phyloP scores from a whole-genome alignment of 176 grass and related monocot genomes.

The Oryza brachyantha region DNA sequence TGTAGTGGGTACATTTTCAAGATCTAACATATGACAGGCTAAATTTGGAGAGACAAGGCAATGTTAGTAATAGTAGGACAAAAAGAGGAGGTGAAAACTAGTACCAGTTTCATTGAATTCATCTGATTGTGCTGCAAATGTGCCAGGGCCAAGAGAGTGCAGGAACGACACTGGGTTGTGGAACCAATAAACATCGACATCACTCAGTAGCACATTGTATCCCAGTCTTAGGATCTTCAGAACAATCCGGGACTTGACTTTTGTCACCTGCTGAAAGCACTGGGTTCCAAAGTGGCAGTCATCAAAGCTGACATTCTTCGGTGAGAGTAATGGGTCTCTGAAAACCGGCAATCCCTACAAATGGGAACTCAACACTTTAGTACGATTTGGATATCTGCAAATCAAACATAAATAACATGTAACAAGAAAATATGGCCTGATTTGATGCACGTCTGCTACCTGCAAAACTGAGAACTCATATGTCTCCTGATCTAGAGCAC shows the following conservation, averaged over 20 bases:
- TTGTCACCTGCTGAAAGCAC: constrained; percentile 89
- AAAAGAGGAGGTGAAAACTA: too few species aligned
- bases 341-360: constrained; percentile 87
- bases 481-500: constrained; percentile 75
- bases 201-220: constrained; percentile 85
- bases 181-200: constrained; percentile 95
- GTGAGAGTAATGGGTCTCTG: constrained; percentile 51
- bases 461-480: constrained; percentile 76
- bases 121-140: constrained; percentile 79
- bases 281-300: constrained; percentile 84
- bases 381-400: neutral
- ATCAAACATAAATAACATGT: neutral
- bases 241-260: constrained; percentile 88
- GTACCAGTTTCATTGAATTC: constrained; percentile 84
- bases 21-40: neutral
- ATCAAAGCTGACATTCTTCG: constrained; percentile 70
- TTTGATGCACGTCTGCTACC: constrained; percentile 28
- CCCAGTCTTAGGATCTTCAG: constrained; percentile 72
- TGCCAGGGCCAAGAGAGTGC: constrained; percentile 59
- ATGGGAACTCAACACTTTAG: neutral
- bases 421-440: neutral
- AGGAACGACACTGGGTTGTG: constrained; percentile 60
- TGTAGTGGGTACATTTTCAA: neutral
- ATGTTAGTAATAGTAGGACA: too few species aligned
- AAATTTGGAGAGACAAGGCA: neutral